These are phyloP conservation scores for Trichoderma oligosporum DNA, from an alignment of 2,329 filamentous ascomycete genomes.

Conservation along the genomic window DNA sequence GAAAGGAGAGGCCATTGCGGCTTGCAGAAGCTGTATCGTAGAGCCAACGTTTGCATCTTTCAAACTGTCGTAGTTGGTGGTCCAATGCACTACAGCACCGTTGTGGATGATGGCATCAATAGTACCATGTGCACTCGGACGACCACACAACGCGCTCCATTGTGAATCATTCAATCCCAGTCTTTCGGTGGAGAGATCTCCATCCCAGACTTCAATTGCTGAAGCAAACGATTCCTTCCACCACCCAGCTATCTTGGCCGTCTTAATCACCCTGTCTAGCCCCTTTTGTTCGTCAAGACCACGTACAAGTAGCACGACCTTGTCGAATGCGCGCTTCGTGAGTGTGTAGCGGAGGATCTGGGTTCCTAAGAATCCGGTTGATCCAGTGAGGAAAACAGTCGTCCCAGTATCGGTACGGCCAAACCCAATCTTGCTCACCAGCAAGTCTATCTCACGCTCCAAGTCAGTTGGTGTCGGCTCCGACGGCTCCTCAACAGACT, in stretches of 20 bases:
- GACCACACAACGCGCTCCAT: neutral
- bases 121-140: neutral
- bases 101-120: constrained; percentile 73
- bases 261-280: constrained; percentile 4
- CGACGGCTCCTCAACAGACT: too few relatives aligned
- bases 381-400: constrained; percentile 14
- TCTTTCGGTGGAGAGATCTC: neutral
- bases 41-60: constrained; percentile 65
- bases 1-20: constrained; percentile 14
- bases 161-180: neutral
- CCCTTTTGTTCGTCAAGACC: too few relatives aligned
- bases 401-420: too few relatives aligned
- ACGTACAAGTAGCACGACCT: neutral
- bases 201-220: constrained; percentile 12
- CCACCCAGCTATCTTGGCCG: constrained; percentile 13
- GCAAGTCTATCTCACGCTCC: too few relatives aligned
- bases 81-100: constrained; percentile 77
- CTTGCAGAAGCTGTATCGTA: constrained; percentile 22
- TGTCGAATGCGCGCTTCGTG: constrained; percentile 2
- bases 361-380: constrained; percentile 16
- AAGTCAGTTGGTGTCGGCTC: too few relatives aligned
- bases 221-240: neutral
- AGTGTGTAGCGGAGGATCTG: too few relatives aligned
- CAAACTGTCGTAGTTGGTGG: constrained; percentile 69
- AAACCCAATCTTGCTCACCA: too few relatives aligned